Evolutionary conservation across 192 early-diverging fungal species (phyloP).

Genomic region (Obelidium mucronatum): DNA sequence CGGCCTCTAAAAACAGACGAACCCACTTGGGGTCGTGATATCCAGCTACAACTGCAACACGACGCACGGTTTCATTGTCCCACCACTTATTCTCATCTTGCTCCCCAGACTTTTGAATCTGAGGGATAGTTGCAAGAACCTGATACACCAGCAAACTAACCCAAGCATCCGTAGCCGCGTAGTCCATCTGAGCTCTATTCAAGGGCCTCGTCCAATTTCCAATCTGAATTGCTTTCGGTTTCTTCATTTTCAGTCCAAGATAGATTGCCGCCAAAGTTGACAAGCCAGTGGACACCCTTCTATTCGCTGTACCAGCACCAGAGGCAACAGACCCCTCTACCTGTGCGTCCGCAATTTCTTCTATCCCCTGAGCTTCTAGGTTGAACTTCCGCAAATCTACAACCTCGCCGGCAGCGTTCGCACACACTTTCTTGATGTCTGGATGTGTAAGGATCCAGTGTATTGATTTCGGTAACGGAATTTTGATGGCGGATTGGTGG

Average conservation of each 20-base stretch:
- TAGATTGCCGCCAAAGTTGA: slow-evolving; percentile 1
- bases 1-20: background rate
- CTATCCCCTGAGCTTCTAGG: background rate
- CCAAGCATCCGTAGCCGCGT: slow-evolving; percentile 28
- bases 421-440: slow-evolving; percentile 21
- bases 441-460: slow-evolving; percentile 4
- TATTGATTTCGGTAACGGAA: background rate
- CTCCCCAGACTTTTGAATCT: background rate
- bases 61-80: background rate
- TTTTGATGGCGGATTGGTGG: background rate
- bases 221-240: slow-evolving; percentile 14
- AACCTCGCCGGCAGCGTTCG: background rate
- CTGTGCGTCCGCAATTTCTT: slow-evolving; percentile 3
- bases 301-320: background rate
- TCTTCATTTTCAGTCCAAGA: slow-evolving; percentile 14
- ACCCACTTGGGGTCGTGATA: background rate
- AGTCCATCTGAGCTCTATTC: slow-evolving; percentile 8
- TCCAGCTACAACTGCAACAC: slow-evolving; percentile 10
- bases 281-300: background rate
- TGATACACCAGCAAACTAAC: slow-evolving; percentile 14
- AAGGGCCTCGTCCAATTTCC: slow-evolving; percentile 20
- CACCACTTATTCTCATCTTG: slow-evolving; percentile 11
- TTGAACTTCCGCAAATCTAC: background rate
- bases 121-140: background rate
- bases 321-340: too few species aligned